Evolutionary conservation across 768 basidiomycete species (phyloP).

Genomic region (Boletales sp.): DNA sequence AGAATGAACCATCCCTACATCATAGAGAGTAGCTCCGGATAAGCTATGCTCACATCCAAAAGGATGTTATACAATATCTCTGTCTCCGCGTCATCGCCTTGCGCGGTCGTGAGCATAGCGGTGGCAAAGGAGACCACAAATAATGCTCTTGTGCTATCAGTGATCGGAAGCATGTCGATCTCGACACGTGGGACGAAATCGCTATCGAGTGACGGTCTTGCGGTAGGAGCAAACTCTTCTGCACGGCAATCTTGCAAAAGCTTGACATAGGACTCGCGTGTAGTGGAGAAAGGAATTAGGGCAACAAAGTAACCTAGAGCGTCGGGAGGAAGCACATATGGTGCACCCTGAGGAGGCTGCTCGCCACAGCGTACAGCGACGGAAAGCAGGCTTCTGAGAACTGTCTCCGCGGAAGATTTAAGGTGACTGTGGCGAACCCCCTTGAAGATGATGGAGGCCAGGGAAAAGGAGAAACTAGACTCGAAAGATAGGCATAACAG

Average conservation of each 20-base stretch:
- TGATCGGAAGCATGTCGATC: conserved; percentile 55
- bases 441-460: conserved; percentile 83
- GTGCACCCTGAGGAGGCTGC: conserved; percentile 36
- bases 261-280: conserved; percentile 48
- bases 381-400: conserved; percentile 58
- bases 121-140: conserved; percentile 72
- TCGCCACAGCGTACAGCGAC: conserved; percentile 50
- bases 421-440: conserved; percentile 70
- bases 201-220: conserved; percentile 38
- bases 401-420: conserved; percentile 55
- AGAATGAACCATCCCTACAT: conserved; percentile 49
- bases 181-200: conserved; percentile 51
- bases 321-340: conserved; percentile 50
- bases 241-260: conserved; percentile 64
- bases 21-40: conserved; percentile 70
- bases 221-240: conserved; percentile 40
- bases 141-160: conserved; percentile 61
- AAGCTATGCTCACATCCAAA: conserved; percentile 60
- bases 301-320: conserved; percentile 78
- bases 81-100: conserved; percentile 78
- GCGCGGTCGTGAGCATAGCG: conserved; percentile 69
- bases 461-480: conserved; percentile 71
- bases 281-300: conserved; percentile 65
- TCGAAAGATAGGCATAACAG: conserved; percentile 76
- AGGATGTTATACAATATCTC: conserved; percentile 77